These are phyloP conservation scores for Lumnitzera racemosa DNA, from an alignment of 345 rosid species.

Conservation along the genomic window DNA sequence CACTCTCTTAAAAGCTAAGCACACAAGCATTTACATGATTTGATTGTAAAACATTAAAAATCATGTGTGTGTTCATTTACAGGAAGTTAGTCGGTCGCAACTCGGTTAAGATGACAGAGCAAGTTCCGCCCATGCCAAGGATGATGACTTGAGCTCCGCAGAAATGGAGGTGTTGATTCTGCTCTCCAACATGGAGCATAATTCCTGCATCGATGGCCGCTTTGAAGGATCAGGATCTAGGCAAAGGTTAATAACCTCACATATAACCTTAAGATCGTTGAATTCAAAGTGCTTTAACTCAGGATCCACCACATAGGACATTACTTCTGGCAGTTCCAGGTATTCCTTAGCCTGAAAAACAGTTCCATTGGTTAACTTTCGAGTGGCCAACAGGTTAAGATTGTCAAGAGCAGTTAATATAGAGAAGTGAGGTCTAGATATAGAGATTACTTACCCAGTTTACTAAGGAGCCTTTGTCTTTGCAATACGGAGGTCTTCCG, in stretches of 20 bases:
- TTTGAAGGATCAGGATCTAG: conserved; percentile 44
- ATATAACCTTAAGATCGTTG: conserved; percentile 69
- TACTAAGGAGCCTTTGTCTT: conserved; percentile 80
- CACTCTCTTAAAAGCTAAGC: conserved; percentile 12
- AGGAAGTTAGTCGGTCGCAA: conserved; percentile 32
- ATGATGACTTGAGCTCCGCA: conserved; percentile 66
- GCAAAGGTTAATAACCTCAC: conserved; percentile 71
- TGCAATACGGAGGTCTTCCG: conserved; percentile 83
- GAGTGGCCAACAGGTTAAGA: not conserved
- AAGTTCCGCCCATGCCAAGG: conserved; percentile 97
- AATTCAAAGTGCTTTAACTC: conserved; percentile 67
- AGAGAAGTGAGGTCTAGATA: not conserved
- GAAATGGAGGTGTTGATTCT: conserved; percentile 66
- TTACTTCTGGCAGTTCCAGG: conserved; percentile 67
- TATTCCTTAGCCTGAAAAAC: conserved; percentile 74
- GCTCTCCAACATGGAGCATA: conserved; percentile 53
- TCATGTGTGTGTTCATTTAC: conserved; percentile 25
- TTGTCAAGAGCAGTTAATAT: not conserved
- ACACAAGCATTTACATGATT: conserved; percentile 37
- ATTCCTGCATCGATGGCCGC: conserved; percentile 62
- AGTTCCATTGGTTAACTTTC: not conserved
- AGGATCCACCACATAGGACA: conserved; percentile 80
- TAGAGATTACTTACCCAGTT: conserved; percentile 60
- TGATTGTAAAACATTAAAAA: conserved; percentile 8
- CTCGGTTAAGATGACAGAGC: conserved; percentile 61